Base-by-base conservation (phyloP, 106 monocot species). In the Acorus calamus region DNA sequence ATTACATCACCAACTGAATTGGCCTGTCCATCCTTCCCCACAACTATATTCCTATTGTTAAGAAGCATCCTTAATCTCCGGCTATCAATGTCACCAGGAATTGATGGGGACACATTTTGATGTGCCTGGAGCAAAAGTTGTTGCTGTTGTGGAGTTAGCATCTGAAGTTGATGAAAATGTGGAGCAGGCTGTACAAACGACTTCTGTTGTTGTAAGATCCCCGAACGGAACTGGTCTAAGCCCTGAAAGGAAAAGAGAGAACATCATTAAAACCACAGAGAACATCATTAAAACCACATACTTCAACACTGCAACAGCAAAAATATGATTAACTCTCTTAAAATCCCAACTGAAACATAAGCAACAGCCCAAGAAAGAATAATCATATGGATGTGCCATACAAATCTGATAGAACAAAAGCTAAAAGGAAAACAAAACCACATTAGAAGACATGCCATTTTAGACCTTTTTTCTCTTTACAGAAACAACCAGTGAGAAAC, bases 111-210 rank as follows among this genome's bases (percentile, higher is more conserved):
- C 46, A 86, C 60, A 66, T 84, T 92, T 63, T 84, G 84, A 60
- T 92, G 92, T 54, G 87, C 87, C 63, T 92, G 92, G n/a, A 92
- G 62, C 42, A 92, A 55, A 7, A 92, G 69, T 57, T 91, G 91
- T 57, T 86, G 91, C 47, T 92, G 91, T 4, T 92, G 92, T 10
- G 92, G 81, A 56, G 75, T 82, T 49, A 89, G 71, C 57, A 79
- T 73, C 55, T 92, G 86, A 53, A 87, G 69, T 43, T 92, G 92
- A 69, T 84, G 78, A 56, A 87, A 77, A 62, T 76, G 56, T 65
- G 87, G 91, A 8, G 83, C 71, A 12, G 87, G 74, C 61, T 87
- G 92, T 74, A 92, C 70, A 68, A 89, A 82, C 14, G 89, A 69
- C 69, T 89, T 94, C 55, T 89, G 94, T 58, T 85, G 81, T 77